Evolutionary conservation across 1,284 basidiomycete species (phyloP), one percentile per base, ranked within the genome.

Genomic region (Ustilago crameri): DNA sequence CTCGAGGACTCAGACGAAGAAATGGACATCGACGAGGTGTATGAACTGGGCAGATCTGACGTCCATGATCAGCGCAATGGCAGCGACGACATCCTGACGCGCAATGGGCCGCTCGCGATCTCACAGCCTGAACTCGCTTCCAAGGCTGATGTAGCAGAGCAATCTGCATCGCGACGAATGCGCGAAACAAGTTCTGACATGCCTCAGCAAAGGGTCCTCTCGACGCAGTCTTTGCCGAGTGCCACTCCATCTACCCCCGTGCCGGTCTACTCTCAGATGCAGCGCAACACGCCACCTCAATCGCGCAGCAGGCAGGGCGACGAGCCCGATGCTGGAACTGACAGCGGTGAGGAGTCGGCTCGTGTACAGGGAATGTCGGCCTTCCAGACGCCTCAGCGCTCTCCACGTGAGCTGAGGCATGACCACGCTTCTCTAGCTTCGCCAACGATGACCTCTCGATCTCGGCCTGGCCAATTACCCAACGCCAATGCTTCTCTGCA

Each of bases 1-100:
- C 38, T 60, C 22, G 68, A 65, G 34, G 59, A 73, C 38, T 67
- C 66, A 43, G 65, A 70, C 37, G 75, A 66, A 24, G 74, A 65
- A 55, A 38, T 66, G 43, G 68, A 73, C 10, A 40, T 60, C 26
- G 57, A 67, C 18, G 64, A 67, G 15, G 64, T 62, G 20, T 65
- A 65, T 30, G 44, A 51, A 32, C 46, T 63, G 51, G 59, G 71
- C 27, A 69, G 48, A 10, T 56, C 50, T 32, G 60, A 68, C 9
- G 35, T 66, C 20, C 40, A 51, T 8, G 64, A 66, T 18, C 52
- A 55, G 22, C 52, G 32, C 23, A 49, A 45, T 17, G 41, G 42
- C 41, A 44, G 53, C 49, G 63, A 60, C 9, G 50, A 48, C 5
- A 17, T 14, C n/a, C 38, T 38, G 14, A 37, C 45, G 17, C 57